Evolutionary conservation across 106 monocot species (phyloP).

Genomic region (Dendrobium officinale): DNA sequence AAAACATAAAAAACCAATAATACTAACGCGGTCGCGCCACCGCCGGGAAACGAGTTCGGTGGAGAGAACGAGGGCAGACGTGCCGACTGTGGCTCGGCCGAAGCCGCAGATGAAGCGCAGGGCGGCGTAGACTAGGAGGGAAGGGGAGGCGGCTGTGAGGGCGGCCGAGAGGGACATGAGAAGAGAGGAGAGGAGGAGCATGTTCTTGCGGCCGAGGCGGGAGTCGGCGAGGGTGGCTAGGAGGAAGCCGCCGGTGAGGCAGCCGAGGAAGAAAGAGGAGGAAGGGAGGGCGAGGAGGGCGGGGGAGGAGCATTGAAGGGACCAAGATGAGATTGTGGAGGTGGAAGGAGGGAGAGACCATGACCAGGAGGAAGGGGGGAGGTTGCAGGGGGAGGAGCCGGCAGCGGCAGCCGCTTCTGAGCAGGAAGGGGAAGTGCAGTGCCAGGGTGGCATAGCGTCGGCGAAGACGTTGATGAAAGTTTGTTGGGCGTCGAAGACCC

Average conservation of each 20-base stretch:
- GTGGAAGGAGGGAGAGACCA: constrained; percentile 21
- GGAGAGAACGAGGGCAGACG: constrained; percentile 22
- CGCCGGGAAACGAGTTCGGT: constrained; percentile 15
- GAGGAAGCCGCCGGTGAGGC: constrained; percentile 28
- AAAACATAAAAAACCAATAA: constrained; percentile 22
- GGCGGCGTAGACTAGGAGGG: constrained; percentile 14
- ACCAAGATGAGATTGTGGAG: constrained; percentile 19
- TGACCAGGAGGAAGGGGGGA: constrained; percentile 31
- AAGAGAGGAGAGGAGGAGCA: constrained; percentile 28
- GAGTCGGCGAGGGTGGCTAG: constrained; percentile 22
- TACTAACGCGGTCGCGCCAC: constrained; percentile 19
- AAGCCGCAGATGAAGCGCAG: constrained; percentile 23
- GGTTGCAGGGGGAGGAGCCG: constrained; percentile 22
- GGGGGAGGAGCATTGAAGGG: constrained; percentile 12
- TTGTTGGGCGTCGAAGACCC: constrained; percentile 25
- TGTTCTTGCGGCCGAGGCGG: constrained; percentile 30
- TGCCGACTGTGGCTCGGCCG: constrained; percentile 17
- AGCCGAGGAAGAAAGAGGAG: constrained; percentile 29
- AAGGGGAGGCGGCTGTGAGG: constrained; percentile 13
- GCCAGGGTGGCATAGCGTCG: constrained; percentile 47
- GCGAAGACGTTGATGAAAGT: constrained; percentile 59
- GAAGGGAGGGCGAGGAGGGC: constrained; percentile 15
- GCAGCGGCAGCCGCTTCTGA: constrained; percentile 3
- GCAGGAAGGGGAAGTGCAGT: constrained; percentile 24
- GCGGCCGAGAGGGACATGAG: constrained; percentile 11